Evolutionary conservation across 2,329 filamentous ascomycete genomes (phyloP).

Genomic region (Zymoseptoria brevis): DNA sequence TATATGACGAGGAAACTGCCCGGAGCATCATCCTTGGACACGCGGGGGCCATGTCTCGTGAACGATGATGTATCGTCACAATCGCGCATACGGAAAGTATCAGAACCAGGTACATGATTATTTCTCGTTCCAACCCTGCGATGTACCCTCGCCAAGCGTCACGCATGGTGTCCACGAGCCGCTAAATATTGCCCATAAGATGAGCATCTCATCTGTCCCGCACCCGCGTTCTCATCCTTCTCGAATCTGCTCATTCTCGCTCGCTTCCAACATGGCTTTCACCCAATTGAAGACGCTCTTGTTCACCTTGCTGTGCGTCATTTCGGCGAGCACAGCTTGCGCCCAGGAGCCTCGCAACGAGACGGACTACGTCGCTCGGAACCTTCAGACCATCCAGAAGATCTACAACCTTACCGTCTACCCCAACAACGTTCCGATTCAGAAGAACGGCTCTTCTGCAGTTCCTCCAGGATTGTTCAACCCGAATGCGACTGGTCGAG

Average conservation of each 20-base stretch:
- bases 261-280: not conserved
- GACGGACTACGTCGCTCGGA: conserved; percentile 19
- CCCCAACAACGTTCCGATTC: conserved; percentile 33
- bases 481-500: conserved; percentile 32
- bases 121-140: not conserved
- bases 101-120: not conserved
- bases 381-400: conserved; percentile 31
- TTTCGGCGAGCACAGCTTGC: not conserved
- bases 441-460: conserved; percentile 27
- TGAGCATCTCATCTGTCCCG: not conserved
- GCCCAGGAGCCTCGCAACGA: not conserved
- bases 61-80: not conserved
- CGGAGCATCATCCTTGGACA: not conserved
- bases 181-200: too few relatives aligned
- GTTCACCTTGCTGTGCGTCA: not conserved
- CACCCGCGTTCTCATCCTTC: not conserved
- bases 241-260: not conserved
- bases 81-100: not conserved
- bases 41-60: not conserved
- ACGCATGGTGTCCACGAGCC: not conserved
- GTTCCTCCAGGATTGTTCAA: conserved; percentile 36
- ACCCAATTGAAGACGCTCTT: not conserved
- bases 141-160: not conserved
- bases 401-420: conserved; percentile 38
- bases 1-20: too few relatives aligned